phyloP scores from a whole-genome alignment of 2,329 filamentous ascomycete genomes.

The Penicillium verrucosum region DNA sequence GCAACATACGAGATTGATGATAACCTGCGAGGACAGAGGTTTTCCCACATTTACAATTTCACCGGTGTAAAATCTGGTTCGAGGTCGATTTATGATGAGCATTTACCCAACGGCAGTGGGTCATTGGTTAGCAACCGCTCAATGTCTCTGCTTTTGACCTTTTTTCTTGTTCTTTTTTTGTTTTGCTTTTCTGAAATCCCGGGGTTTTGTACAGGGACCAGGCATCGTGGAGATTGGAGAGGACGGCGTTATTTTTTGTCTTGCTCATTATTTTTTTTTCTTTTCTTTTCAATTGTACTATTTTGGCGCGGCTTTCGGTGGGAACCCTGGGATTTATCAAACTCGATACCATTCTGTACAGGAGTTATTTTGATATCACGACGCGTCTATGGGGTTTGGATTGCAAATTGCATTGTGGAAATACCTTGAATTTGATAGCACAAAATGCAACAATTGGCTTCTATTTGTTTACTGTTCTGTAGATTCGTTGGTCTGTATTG shows the following conservation, averaged over 20 bases:
- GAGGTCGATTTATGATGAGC: neutral
- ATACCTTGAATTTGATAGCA: constrained; percentile 8
- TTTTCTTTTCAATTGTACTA: constrained; percentile 20
- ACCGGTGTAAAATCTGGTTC: neutral
- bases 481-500: neutral
- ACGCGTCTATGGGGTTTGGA: constrained; percentile 11
- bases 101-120: neutral
- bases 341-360: constrained; percentile 39
- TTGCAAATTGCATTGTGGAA: constrained; percentile 15
- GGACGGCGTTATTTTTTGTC: constrained; percentile 23
- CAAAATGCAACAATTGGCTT: constrained; percentile 17
- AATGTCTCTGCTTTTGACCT: neutral
- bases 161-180: constrained; percentile 4
- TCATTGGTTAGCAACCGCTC: neutral
- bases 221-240: constrained; percentile 23
- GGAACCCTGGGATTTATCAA: constrained; percentile 22
- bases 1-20: neutral
- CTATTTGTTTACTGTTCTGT: neutral
- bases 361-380: constrained; percentile 25
- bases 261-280: constrained; percentile 7
- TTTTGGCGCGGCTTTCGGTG: constrained; percentile 23
- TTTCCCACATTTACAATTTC: neutral
- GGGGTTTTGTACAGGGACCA: constrained; percentile 26
- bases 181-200: constrained; percentile 11
- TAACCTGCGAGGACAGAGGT: neutral